These are phyloP conservation scores for Tetragonia tetragonoides DNA, from an alignment of 148 eudicot genomes.

Conservation along the genomic window DNA sequence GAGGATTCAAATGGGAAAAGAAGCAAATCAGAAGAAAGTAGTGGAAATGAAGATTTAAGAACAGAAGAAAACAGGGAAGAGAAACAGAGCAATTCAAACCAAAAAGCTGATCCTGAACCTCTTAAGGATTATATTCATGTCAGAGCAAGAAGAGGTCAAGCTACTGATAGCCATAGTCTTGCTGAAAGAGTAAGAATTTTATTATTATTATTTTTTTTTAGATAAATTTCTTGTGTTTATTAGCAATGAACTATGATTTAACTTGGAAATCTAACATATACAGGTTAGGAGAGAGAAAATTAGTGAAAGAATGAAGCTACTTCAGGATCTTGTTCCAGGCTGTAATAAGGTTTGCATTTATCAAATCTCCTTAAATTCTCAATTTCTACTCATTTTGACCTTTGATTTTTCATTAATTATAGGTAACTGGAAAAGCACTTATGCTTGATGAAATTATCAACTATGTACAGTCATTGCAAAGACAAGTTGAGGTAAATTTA, in stretches of 20 bases:
- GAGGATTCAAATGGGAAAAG: slow-evolving; percentile 46
- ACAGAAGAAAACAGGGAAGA: slow-evolving; percentile 31
- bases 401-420: slow-evolving; percentile 3
- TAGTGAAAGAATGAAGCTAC: slow-evolving; percentile 93
- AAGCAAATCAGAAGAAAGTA: slow-evolving; percentile 39
- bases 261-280: slow-evolving; percentile 1
- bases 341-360: slow-evolving; percentile 67
- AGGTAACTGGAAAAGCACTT: slow-evolving; percentile 96
- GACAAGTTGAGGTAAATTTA: slow-evolving; percentile 79
- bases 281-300: slow-evolving; percentile 96
- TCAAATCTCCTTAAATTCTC: too few relatives aligned
- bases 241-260: slow-evolving; percentile 13
- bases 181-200: slow-evolving; percentile 77
- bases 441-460: slow-evolving; percentile 97
- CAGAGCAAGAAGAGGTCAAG: slow-evolving; percentile 97
- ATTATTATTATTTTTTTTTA: neutral
- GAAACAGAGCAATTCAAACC: slow-evolving; percentile 34
- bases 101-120: slow-evolving; percentile 53
- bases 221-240: neutral
- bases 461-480: slow-evolving; percentile 89
- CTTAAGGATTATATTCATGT: slow-evolving; percentile 94
- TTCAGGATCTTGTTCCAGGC: slow-evolving; percentile 93
- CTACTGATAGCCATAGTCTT: slow-evolving; percentile 96
- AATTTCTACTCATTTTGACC: neutral
- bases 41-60: slow-evolving; percentile 25